A percentile compares a stretch with the other conserved stretches of the same genome.
Conservation (phyloP, 2,329 filamentous ascomycete genomes). For the Pleoardoris graminearum region DNA sequence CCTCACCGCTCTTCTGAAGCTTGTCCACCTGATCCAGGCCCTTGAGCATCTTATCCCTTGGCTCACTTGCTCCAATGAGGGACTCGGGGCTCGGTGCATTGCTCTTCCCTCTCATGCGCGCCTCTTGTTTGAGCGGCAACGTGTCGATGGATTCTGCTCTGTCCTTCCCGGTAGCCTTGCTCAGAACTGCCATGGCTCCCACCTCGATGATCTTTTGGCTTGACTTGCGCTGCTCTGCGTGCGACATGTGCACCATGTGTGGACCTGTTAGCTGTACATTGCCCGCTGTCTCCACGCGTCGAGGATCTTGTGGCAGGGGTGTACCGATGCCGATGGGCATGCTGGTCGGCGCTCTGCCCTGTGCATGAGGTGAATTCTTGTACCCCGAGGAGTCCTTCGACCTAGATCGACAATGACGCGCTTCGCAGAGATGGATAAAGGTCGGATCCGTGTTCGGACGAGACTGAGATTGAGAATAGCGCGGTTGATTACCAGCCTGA, state of each 20-base stretch:
- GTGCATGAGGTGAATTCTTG: not conserved
- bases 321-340: constrained; percentile 19
- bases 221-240: constrained; percentile 16
- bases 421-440: constrained; percentile 28
- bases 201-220: constrained; percentile 36
- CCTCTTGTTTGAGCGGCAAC: not conserved
- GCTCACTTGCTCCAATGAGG: not conserved
- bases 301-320: constrained; percentile 6
- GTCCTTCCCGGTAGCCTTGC: not conserved
- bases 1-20: not conserved
- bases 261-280: constrained; percentile 9
- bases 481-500: not conserved
- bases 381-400: not conserved
- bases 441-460: constrained; percentile 18
- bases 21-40: constrained; percentile 25
- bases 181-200: constrained; percentile 32
- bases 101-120: not conserved
- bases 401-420: constrained; percentile 9
- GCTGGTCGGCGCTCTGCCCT: not conserved
- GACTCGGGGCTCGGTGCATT: not conserved
- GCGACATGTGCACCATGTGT: constrained; percentile 24
- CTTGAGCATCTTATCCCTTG: constrained; percentile 10
- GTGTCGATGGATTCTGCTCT: not conserved
- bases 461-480: not conserved
- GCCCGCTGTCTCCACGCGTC: not conserved